phyloP scores from a whole-genome alignment of 768 basidiomycete species.

The Suillus variegatus region DNA sequence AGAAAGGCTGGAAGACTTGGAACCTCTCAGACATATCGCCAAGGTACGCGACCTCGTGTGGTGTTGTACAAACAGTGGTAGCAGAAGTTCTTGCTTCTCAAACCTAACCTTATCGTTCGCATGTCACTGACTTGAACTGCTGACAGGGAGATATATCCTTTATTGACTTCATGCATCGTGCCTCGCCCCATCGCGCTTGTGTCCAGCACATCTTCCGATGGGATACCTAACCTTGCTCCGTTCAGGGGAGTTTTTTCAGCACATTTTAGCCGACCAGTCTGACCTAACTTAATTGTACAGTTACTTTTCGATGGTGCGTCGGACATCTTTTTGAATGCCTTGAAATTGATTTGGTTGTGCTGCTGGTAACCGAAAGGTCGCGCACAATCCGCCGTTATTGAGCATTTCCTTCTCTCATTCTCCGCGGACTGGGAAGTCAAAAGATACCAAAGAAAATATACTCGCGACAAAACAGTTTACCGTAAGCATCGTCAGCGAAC shows the following conservation, averaged over 20 bases:
- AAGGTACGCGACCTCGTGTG: constrained; percentile 25
- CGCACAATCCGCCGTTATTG: constrained; percentile 66
- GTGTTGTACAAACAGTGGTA: constrained; percentile 1
- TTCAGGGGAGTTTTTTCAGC: constrained; percentile 49
- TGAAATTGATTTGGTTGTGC: not conserved
- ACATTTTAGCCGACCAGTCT: not conserved
- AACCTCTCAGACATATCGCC: constrained; percentile 36
- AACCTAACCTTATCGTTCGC: constrained; percentile 19
- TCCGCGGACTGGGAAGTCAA: constrained; percentile 36
- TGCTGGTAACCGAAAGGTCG: constrained; percentile 39
- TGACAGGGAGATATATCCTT: constrained; percentile 41
- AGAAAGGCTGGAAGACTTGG: constrained; percentile 43
- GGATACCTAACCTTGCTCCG: constrained; percentile 61
- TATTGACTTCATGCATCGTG: constrained; percentile 58
- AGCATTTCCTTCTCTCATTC: constrained; percentile 58
- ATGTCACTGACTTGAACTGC: constrained; percentile 24
- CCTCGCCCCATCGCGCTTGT: constrained; percentile 73
- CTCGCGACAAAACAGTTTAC: constrained; percentile 66
- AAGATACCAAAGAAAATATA: constrained; percentile 71
- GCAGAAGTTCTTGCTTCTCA: constrained; percentile 8
- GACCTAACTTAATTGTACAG: constrained; percentile 26
- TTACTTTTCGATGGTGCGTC: constrained; percentile 64
- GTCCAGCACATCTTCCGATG: constrained; percentile 54
- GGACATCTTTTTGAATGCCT: not conserved
- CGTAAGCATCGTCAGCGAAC: constrained; percentile 71